Percentiles rank a stretch among this genome's conserved stretches.
Conservation (phyloP, 1,139 yeast genomes). For the Yamadazyma songkhlaensis region DNA sequence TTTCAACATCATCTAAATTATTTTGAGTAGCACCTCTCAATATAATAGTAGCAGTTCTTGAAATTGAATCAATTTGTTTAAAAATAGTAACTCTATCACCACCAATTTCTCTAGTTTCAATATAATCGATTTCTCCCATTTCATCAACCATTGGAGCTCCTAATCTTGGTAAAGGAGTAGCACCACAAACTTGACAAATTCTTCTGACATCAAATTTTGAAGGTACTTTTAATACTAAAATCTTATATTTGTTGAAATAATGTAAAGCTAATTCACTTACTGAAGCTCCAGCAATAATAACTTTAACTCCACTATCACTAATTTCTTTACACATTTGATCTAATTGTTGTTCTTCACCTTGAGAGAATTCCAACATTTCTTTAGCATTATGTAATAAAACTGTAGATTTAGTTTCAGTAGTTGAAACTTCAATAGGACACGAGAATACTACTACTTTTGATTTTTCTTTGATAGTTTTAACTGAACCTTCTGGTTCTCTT, state of each 20-base stretch:
- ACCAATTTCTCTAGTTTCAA: slow-evolving; percentile 92
- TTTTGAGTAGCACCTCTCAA: slow-evolving; percentile 98
- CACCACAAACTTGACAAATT: slow-evolving; percentile 94
- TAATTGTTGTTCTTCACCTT: slow-evolving; percentile 94
- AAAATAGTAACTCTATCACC: slow-evolving; percentile 96
- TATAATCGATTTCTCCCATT: slow-evolving; percentile 81
- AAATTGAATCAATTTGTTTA: slow-evolving; percentile 68
- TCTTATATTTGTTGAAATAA: slow-evolving; percentile 82
- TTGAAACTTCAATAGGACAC: slow-evolving; percentile 89
- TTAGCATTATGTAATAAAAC: slow-evolving; percentile 92
- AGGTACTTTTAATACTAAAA: slow-evolving; percentile 84
- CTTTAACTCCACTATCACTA: slow-evolving; percentile 78
- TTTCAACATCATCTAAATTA: slow-evolving; percentile 87
- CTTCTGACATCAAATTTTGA: slow-evolving; percentile 93
- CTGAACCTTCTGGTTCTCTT: slow-evolving; percentile 89
- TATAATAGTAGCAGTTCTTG: slow-evolving; percentile 83
- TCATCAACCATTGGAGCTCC: slow-evolving; percentile 98
- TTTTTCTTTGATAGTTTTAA: slow-evolving; percentile 57
- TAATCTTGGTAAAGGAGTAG: slow-evolving; percentile 90
- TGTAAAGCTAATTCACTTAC: slow-evolving; percentile 93
- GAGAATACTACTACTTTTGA: slow-evolving; percentile 92
- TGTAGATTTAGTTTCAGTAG: slow-evolving; percentile 97
- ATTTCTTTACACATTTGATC: slow-evolving; percentile 85
- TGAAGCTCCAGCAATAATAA: slow-evolving; percentile 89
- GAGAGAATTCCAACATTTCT: slow-evolving; percentile 93